Base-by-base conservation (phyloP, 2,329 filamentous ascomycete species). In the Epichloe gansuensis region DNA sequence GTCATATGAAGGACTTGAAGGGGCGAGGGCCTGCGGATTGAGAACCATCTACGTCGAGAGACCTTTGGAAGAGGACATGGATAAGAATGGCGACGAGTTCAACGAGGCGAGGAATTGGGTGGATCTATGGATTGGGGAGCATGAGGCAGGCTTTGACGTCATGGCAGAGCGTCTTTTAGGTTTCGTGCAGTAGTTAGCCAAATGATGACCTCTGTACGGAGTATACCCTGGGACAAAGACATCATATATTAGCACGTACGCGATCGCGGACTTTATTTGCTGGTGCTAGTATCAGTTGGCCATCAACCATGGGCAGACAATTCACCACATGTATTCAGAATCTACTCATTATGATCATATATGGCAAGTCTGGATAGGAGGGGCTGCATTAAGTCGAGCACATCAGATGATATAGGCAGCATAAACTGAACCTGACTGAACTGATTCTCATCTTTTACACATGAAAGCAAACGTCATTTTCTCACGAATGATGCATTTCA, bases 31-130 rank as follows among this genome's bases (percentile, higher is more conserved):
- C 2, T 75, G 73, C 55, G 88, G 88, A 0, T 69, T 90, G 55
- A 74, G 77, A 59, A 88, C 86, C 0, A 74, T 93, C 2, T 93
- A 90, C 63, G 80, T 93, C 3, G 85, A 88, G 69, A 73, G 88
- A 54, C 65, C 68, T 3, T 59, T 65, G 44, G 88, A 94, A 67
- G 87, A 91, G 67, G 73, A 70, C 6, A 84, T 79, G 78, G 60
- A 61, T 8, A 51, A 59, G 17, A 76, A 79, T 5, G 67, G 77
- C 25, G 69, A 77, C 28, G 70, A 72, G 39, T 75, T 77, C 57
- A 70, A 70, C 42, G 72, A 75, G 50, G 73, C 76, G 21, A 78
- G 75, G 56, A 57, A 58, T 9, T 70, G 67, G 67, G 67, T 71
- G 38, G 69, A 72, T 55, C 25, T 72, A 34, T 72, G 69, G 69